Evolutionary conservation across 306 rosid species (phyloP).

Genomic region (Cucurbita pepo): DNA sequence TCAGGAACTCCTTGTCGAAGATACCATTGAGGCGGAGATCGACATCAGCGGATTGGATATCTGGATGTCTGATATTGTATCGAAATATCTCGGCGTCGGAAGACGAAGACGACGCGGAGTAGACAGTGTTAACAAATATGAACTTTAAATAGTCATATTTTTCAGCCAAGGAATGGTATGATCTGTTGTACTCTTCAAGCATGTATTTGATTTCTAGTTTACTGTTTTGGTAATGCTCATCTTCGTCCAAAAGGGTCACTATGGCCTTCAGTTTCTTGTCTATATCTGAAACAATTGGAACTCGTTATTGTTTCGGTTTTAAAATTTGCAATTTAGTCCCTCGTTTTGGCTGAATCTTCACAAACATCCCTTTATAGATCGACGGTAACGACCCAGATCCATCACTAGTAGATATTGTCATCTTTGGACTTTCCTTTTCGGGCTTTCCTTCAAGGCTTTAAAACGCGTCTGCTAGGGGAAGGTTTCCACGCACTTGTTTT

Average conservation of each 20-base stretch:
- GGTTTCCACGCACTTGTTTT: too few species aligned
- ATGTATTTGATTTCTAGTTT: background rate
- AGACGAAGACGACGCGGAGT: background rate
- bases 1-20: background rate
- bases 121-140: background rate
- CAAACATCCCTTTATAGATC: too few species aligned
- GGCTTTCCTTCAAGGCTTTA: too few species aligned
- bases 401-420: too few species aligned
- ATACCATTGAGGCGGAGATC: background rate
- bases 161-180: constrained; percentile 1
- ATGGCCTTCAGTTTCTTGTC: constrained; percentile 4
- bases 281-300: background rate
- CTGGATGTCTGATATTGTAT: background rate
- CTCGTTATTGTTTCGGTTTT: background rate
- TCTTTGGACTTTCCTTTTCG: too few species aligned
- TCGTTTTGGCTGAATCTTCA: too few species aligned
- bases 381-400: too few species aligned
- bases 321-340: too few species aligned
- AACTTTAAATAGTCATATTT: constrained; percentile 1
- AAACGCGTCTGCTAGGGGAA: too few species aligned
- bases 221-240: background rate
- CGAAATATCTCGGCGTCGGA: background rate
- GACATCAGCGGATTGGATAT: background rate
- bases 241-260: background rate
- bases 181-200: background rate